A percentile compares a stretch with the other conserved stretches of the same genome.
These are phyloP conservation scores for Yarrowia sp. DNA, from an alignment of 805 yeast genomes.

Conservation along the genomic window DNA sequence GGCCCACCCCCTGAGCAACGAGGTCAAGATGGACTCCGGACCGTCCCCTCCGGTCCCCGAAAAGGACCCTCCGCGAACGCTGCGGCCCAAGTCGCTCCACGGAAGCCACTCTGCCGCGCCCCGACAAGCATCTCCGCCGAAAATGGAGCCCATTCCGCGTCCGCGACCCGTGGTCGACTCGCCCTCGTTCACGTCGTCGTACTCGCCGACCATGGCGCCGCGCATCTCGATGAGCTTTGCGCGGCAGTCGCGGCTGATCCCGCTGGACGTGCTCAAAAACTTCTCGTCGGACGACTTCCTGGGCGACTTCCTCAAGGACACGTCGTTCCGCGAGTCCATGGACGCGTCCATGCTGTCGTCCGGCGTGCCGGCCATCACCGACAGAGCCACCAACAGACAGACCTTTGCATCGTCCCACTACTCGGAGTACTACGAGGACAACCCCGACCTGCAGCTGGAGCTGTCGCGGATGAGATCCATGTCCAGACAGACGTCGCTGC, in stretches of 20 bases:
- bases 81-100: slow-evolving; percentile 13
- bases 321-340: slow-evolving; percentile 23
- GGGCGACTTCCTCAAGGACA: slow-evolving; percentile 24
- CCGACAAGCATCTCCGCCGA: slow-evolving; percentile 4
- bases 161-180: slow-evolving; percentile 3
- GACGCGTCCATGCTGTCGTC: slow-evolving; percentile 21
- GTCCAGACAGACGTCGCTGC: slow-evolving; percentile 16
- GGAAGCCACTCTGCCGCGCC: neutral
- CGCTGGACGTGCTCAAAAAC: slow-evolving; percentile 12
- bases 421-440: slow-evolving; percentile 23
- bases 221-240: slow-evolving; percentile 23
- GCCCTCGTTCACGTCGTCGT: slow-evolving; percentile 16
- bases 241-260: slow-evolving; percentile 24
- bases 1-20: slow-evolving; percentile 13
- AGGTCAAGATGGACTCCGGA: neutral
- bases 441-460: slow-evolving; percentile 26
- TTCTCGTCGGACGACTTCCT: slow-evolving; percentile 5
- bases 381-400: slow-evolving; percentile 22
- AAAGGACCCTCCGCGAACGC: slow-evolving; percentile 4
- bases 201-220: slow-evolving; percentile 15
- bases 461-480: slow-evolving; percentile 24
- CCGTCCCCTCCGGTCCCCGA: slow-evolving; percentile 1
- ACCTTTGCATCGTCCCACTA: slow-evolving; percentile 20
- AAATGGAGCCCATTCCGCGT: slow-evolving; percentile 19
- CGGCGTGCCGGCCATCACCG: neutral